phyloP scores from a whole-genome alignment of 768 basidiomycete genomes.

The Neoboletus magnificus region DNA sequence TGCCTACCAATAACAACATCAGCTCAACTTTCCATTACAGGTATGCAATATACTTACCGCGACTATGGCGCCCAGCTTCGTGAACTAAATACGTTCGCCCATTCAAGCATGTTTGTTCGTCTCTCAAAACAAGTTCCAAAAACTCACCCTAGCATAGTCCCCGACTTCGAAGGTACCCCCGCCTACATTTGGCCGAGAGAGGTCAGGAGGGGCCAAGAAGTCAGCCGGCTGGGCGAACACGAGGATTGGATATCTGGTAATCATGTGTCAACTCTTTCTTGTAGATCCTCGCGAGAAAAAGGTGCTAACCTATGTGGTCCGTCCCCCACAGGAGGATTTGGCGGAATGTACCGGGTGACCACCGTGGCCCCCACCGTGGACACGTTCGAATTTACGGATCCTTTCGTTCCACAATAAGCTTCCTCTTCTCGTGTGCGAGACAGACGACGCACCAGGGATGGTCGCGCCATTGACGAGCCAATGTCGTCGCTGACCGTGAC shows the following conservation, averaged over 20 bases:
- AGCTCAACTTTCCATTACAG: not conserved
- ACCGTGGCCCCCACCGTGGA: conserved; percentile 42
- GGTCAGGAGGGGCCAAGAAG: conserved; percentile 59
- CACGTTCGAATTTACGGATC: conserved; percentile 34
- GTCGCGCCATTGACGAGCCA: conserved; percentile 74
- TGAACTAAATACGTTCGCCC: conserved; percentile 34
- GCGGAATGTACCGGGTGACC: conserved; percentile 69
- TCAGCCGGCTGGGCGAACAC: conserved; percentile 60
- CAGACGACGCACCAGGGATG: conserved; percentile 38
- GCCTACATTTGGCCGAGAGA: conserved; percentile 46
- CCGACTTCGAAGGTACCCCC: conserved; percentile 56
- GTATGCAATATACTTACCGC: conserved; percentile 44
- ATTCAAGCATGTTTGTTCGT: not conserved
- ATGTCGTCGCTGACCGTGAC: conserved; percentile 65
- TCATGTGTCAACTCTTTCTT: not conserved
- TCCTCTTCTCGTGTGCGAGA: not conserved
- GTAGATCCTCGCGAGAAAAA: not conserved
- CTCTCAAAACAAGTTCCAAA: not conserved
- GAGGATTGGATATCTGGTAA: conserved; percentile 60
- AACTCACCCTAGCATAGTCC: conserved; percentile 52
- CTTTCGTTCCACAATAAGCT: not conserved
- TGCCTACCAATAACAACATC: conserved; percentile 38
- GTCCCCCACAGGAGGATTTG: conserved; percentile 62
- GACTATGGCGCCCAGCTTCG: conserved; percentile 56
- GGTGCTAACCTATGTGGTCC: conserved; percentile 70